phyloP scores from a whole-genome alignment of 2,329 filamentous ascomycete genomes.

The Lizonia empirigonia region DNA sequence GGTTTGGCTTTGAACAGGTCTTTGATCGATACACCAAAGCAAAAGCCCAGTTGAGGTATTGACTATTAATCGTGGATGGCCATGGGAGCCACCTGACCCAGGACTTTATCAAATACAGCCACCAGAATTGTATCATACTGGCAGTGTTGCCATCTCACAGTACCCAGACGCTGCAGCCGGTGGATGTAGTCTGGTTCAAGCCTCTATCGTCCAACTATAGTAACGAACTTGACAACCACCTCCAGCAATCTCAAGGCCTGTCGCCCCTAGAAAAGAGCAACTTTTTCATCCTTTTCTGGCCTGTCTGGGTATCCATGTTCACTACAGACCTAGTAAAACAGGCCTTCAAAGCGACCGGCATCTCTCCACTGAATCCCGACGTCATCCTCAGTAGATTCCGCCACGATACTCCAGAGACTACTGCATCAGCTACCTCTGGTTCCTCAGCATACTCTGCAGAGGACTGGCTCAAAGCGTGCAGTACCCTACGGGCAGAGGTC shows the following conservation, averaged over 20 bases:
- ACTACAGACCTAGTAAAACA: neutral
- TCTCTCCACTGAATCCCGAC: neutral
- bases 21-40: neutral
- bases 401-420: neutral
- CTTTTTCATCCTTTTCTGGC: constrained; percentile 6
- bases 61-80: constrained; percentile 16
- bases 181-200: constrained; percentile 2
- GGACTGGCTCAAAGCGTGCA: too few species aligned
- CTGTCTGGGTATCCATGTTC: constrained; percentile 1
- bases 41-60: constrained; percentile 2
- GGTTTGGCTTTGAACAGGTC: too few species aligned
- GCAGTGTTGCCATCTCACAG: neutral
- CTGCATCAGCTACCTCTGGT: neutral
- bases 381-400: constrained; percentile 1
- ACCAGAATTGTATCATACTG: constrained; percentile 40
- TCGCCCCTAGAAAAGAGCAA: neutral
- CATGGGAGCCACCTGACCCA: constrained; percentile 33
- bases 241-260: neutral
- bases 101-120: constrained; percentile 46
- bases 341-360: constrained; percentile 3
- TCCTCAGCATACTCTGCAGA: neutral
- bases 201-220: neutral
- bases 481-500: neutral
- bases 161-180: neutral
- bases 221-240: neutral